These are phyloP conservation scores for Fusarium algeriense DNA, from an alignment of 2,329 filamentous ascomycete species.

Conservation along the genomic window DNA sequence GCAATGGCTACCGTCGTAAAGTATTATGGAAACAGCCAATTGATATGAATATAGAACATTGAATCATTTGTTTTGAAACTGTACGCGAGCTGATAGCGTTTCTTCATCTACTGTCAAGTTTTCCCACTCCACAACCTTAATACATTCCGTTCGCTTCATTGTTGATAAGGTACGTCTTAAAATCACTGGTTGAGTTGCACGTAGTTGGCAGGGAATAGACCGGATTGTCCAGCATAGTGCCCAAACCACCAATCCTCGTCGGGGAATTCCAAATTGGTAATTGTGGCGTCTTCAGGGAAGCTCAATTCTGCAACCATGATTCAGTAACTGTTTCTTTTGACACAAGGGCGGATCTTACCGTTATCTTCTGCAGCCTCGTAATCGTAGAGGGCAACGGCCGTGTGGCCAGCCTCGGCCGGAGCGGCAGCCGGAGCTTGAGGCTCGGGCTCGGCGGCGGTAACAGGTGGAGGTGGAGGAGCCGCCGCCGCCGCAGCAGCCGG, in stretches of 20 bases:
- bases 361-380: conserved; percentile 99
- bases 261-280: conserved; percentile 90
- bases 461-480: conserved; percentile 48
- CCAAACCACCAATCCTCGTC: conserved; percentile 99
- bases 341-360: conserved; percentile 58
- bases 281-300: conserved; percentile 89
- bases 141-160: conserved; percentile 12
- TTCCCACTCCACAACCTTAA: conserved; percentile 20
- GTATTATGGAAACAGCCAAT: conserved; percentile 10
- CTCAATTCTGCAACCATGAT: conserved; percentile 67
- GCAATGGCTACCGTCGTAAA: background rate
- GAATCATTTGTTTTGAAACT: conserved; percentile 23
- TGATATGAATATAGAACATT: conserved; percentile 15
- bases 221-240: conserved; percentile 80
- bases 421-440: conserved; percentile 55
- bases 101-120: conserved; percentile 39
- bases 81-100: conserved; percentile 41
- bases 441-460: conserved; percentile 52
- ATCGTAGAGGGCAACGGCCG: conserved; percentile 89
- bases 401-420: conserved; percentile 64
- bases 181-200: conserved; percentile 65
- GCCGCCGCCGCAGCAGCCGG: conserved; percentile 45
- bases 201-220: conserved; percentile 85
- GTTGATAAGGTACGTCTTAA: background rate
- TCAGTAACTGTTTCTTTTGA: conserved; percentile 4